A percentile compares a stretch with the other conserved stretches of the same genome.
Conservation (phyloP, 2,329 filamentous ascomycete genomes). For the Fonsecaea monophora region DNA sequence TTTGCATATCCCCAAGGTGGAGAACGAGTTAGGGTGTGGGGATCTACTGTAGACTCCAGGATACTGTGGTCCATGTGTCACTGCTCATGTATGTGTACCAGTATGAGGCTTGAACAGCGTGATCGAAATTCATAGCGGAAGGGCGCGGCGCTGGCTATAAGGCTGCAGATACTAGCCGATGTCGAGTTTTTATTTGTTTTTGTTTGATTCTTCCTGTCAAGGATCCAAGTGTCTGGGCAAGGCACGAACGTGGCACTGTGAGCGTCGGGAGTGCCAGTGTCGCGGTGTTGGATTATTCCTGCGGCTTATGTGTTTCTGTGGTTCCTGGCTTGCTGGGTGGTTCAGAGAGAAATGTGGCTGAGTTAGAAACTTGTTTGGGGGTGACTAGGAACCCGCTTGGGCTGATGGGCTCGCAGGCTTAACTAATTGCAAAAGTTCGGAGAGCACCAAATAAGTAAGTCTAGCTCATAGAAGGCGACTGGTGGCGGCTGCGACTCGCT, state of each 20-base stretch:
- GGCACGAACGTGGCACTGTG: background rate
- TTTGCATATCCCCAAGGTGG: background rate
- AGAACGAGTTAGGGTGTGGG: constrained; percentile 1
- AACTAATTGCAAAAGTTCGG: background rate
- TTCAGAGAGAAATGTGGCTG: background rate
- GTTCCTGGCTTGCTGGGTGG: background rate
- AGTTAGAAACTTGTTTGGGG: background rate
- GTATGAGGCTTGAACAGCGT: constrained; percentile 13
- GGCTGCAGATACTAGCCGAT: background rate
- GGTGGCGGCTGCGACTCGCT: background rate
- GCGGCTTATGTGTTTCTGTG: background rate
- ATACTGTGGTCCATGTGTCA: constrained; percentile 9
- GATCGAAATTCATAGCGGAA: constrained; percentile 11
- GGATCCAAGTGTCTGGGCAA: background rate
- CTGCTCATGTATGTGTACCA: constrained; percentile 11
- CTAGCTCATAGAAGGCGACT: background rate
- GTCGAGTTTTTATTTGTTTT: background rate
- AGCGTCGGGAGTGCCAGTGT: background rate
- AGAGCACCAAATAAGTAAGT: background rate
- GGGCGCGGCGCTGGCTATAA: constrained; percentile 3
- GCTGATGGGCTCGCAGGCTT: background rate
- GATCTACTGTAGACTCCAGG: constrained; percentile 3
- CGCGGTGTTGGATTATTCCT: background rate
- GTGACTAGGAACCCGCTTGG: too few species aligned
- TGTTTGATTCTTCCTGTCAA: background rate